Evolutionary conservation across 2,329 filamentous ascomycete species (phyloP).

Genomic region (Hypoxylon sp.): DNA sequence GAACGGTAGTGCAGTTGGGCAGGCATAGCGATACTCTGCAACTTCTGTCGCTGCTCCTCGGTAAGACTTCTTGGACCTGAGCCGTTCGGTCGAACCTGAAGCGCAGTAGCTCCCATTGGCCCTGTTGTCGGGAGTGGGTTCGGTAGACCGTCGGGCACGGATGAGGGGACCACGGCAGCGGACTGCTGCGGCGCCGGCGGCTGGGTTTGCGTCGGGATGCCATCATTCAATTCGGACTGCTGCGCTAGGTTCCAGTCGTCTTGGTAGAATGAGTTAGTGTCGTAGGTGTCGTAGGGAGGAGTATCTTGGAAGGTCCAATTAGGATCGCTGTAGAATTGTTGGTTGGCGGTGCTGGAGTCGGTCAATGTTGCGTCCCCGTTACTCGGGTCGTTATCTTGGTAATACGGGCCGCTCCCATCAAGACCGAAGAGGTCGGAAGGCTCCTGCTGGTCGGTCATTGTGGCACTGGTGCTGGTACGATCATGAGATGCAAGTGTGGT

Average conservation of each 20-base stretch:
- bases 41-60: slow-evolving; percentile 70
- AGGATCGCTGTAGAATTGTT: slow-evolving; percentile 55
- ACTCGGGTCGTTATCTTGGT: slow-evolving; percentile 47
- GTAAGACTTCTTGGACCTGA: slow-evolving; percentile 61
- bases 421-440: slow-evolving; percentile 60
- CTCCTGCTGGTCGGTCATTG: slow-evolving; percentile 54
- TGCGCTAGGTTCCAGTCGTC: slow-evolving; percentile 50
- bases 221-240: slow-evolving; percentile 50
- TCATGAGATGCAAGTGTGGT: slow-evolving; percentile 53
- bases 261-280: slow-evolving; percentile 53
- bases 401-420: slow-evolving; percentile 55
- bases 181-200: slow-evolving; percentile 54
- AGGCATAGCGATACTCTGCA: slow-evolving; percentile 75
- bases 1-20: slow-evolving; percentile 71
- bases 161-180: slow-evolving; percentile 43
- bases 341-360: slow-evolving; percentile 39
- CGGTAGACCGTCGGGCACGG: slow-evolving; percentile 53
- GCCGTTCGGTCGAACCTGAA: slow-evolving; percentile 48
- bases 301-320: slow-evolving; percentile 64
- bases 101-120: slow-evolving; percentile 45
- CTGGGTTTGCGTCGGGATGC: slow-evolving; percentile 50
- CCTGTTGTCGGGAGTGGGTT: slow-evolving; percentile 52
- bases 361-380: slow-evolving; percentile 49
- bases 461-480: slow-evolving; percentile 46
- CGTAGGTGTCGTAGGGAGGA: slow-evolving; percentile 62